Percentiles rank a stretch among this genome's conserved stretches.
phyloP scores from a whole-genome alignment of 495 filamentous ascomycete genomes.

The Rhypophila decipiens region DNA sequence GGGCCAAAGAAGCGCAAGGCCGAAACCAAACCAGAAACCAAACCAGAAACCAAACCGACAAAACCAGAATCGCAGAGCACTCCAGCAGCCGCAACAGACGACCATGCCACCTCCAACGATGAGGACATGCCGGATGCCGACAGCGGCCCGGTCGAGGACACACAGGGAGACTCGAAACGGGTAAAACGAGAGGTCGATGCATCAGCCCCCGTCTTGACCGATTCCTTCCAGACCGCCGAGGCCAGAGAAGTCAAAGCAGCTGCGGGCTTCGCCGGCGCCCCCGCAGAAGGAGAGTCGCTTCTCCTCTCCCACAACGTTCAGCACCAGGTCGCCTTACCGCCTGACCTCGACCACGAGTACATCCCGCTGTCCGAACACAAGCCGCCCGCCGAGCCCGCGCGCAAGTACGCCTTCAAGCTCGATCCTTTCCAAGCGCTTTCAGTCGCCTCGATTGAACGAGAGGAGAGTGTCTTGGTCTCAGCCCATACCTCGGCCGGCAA shows the following conservation, averaged over 20 bases:
- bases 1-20: constrained; percentile 65
- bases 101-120: constrained; percentile 7
- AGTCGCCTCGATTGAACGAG: constrained; percentile 86
- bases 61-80: neutral
- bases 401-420: constrained; percentile 78
- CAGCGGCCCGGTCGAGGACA: constrained; percentile 18
- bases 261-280: constrained; percentile 67
- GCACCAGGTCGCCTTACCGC: constrained; percentile 92
- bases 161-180: constrained; percentile 55
- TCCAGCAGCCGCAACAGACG: constrained; percentile 6
- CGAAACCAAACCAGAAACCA: constrained; percentile 61
- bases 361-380: constrained; percentile 87
- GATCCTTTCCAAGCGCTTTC: constrained; percentile 96
- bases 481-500: constrained; percentile 98
- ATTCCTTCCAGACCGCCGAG: constrained; percentile 93
- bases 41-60: constrained; percentile 8
- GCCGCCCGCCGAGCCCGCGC: constrained; percentile 74
- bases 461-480: constrained; percentile 93
- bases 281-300: constrained; percentile 53
- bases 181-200: constrained; percentile 64
- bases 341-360: constrained; percentile 77
- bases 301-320: constrained; percentile 93
- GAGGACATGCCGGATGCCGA: constrained; percentile 9
- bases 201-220: constrained; percentile 81
- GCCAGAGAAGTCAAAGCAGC: constrained; percentile 79